Evolutionary conservation across 1,284 basidiomycete genomes (phyloP).

Genomic region (Naganishia liquefaciens): DNA sequence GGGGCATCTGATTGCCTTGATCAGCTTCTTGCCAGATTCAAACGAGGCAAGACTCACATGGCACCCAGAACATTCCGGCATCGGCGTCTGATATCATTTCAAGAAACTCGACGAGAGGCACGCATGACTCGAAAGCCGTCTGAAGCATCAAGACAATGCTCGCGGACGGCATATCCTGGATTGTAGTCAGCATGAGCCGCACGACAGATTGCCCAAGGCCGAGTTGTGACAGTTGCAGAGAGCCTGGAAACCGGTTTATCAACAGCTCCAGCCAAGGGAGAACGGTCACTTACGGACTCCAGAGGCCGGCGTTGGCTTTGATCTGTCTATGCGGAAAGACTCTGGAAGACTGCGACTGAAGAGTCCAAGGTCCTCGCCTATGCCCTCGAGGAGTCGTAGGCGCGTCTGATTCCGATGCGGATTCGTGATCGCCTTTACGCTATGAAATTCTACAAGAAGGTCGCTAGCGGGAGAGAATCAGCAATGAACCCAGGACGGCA

Average conservation of each 20-base stretch:
- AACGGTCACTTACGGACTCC: slow-evolving; percentile 38
- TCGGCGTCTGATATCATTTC: slow-evolving; percentile 33
- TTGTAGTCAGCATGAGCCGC: slow-evolving; percentile 36
- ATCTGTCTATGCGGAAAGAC: slow-evolving; percentile 9
- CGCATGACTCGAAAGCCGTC: slow-evolving; percentile 31
- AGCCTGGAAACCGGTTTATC: slow-evolving; percentile 33
- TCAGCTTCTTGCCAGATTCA: neutral
- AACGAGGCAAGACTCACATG: slow-evolving; percentile 36
- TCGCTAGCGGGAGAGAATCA: slow-evolving; percentile 27
- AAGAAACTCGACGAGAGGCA: slow-evolving; percentile 35
- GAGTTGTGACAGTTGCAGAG: slow-evolving; percentile 40
- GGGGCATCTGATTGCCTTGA: slow-evolving; percentile 37
- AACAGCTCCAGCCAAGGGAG: neutral
- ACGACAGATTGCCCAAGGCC: slow-evolving; percentile 38
- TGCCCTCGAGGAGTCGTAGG: slow-evolving; percentile 35
- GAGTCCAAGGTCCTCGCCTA: slow-evolving; percentile 34
- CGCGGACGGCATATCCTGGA: slow-evolving; percentile 13
- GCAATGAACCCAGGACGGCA: neutral
- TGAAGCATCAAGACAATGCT: slow-evolving; percentile 30
- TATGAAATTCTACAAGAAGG: slow-evolving; percentile 38
- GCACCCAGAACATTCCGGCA: slow-evolving; percentile 41
- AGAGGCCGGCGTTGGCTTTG: slow-evolving; percentile 9
- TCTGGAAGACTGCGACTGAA: slow-evolving; percentile 35
- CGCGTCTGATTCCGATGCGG: slow-evolving; percentile 31
- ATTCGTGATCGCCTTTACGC: slow-evolving; percentile 33